These are phyloP conservation scores for Sphaerosporella brunnea DNA, from an alignment of 495 filamentous ascomycete genomes.

Conservation along the genomic window DNA sequence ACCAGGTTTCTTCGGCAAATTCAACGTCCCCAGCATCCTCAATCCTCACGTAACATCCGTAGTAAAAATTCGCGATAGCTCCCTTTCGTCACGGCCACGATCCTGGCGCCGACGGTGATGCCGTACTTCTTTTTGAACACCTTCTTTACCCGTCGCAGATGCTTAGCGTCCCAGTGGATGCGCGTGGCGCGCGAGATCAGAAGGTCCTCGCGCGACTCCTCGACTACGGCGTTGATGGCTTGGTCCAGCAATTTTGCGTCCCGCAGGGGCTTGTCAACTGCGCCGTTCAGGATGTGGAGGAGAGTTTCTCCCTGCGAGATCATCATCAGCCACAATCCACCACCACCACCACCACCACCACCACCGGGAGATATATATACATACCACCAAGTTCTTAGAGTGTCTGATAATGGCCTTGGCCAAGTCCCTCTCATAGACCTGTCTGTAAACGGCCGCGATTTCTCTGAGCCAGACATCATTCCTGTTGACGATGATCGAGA, in stretches of 20 bases:
- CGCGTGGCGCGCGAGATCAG: constrained; percentile 65
- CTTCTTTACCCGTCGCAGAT: constrained; percentile 51
- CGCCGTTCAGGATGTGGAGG: constrained; percentile 88
- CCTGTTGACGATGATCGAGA: constrained; percentile 60
- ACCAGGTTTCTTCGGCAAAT: too few relatives aligned
- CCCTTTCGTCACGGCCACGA: constrained; percentile 35
- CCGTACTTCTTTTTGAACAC: constrained; percentile 56
- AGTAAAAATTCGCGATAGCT: constrained; percentile 44
- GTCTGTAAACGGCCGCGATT: constrained; percentile 55
- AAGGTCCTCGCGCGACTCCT: constrained; percentile 52
- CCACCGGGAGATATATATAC: constrained; percentile 27
- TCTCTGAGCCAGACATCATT: constrained; percentile 69
- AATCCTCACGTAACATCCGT: constrained; percentile 28
- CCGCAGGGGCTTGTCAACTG: constrained; percentile 85
- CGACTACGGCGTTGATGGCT: constrained; percentile 35
- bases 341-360: too few relatives aligned
- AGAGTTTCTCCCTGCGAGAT: constrained; percentile 69
- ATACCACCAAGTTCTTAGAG: constrained; percentile 75
- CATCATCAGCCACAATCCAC: constrained; percentile 7
- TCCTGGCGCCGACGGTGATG: constrained; percentile 45
- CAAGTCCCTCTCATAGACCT: constrained; percentile 55
- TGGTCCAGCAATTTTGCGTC: constrained; percentile 91
- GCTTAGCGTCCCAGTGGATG: constrained; percentile 65
- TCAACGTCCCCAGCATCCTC: too few relatives aligned
- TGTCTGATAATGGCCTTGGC: constrained; percentile 72